Percentiles rank a stretch among this genome's conserved stretches.
Evolutionary conservation across 352 stramenopile genomes (phyloP).

Genomic region (Phytophthora sp.): DNA sequence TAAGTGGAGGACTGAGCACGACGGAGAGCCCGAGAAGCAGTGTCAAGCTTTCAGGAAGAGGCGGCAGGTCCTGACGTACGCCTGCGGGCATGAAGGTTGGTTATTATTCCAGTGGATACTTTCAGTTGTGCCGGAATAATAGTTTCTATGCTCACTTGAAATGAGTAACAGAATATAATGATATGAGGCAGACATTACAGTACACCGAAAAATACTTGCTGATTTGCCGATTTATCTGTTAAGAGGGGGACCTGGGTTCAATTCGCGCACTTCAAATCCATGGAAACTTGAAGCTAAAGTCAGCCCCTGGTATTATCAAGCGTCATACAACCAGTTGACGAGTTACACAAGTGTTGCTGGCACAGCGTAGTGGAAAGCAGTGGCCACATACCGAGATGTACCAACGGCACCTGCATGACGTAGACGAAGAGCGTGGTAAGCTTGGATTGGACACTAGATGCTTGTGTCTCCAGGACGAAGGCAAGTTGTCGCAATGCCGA

Average conservation of each 20-base stretch:
- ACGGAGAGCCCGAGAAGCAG: constrained; percentile 35
- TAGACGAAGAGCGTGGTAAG: constrained; percentile 38
- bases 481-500: constrained; percentile 36
- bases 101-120: constrained; percentile 26
- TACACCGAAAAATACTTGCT: background rate
- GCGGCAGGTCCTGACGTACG: constrained; percentile 1
- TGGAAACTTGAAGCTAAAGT: constrained; percentile 41
- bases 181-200: constrained; percentile 11
- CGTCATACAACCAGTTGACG: background rate
- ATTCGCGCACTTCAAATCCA: constrained; percentile 26
- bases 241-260: constrained; percentile 17
- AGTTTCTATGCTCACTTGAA: background rate
- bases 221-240: constrained; percentile 2
- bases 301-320: constrained; percentile 19
- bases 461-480: constrained; percentile 44
- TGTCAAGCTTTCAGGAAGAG: constrained; percentile 27
- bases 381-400: constrained; percentile 29
- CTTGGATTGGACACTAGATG: constrained; percentile 36
- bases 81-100: constrained; percentile 24
- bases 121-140: constrained; percentile 19
- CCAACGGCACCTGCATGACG: constrained; percentile 38
- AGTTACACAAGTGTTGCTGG: background rate
- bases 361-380: background rate
- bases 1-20: constrained; percentile 33
- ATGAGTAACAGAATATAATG: constrained; percentile 1